These are phyloP conservation scores for Cyclanthera cordifolia DNA, from an alignment of 306 rosid genomes.

Conservation along the genomic window DNA sequence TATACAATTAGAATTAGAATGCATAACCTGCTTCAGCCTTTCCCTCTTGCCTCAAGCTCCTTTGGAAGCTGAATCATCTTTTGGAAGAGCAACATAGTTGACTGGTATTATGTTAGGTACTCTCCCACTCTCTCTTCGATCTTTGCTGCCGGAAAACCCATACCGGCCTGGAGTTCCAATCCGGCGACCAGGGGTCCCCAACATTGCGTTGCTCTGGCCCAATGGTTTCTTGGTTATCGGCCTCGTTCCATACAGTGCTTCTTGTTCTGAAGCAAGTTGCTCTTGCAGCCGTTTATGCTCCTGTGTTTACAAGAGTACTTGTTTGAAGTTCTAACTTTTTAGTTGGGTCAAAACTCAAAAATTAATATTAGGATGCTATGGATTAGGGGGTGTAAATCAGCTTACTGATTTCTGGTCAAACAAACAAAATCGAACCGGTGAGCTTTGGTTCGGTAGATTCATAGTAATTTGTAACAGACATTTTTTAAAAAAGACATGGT, in stretches of 20 bases:
- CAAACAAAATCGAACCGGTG: neutral
- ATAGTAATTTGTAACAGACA: neutral
- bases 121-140: slow-evolving; percentile 57
- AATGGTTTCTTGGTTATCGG: slow-evolving; percentile 63
- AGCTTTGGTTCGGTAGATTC: neutral
- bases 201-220: slow-evolving; percentile 51
- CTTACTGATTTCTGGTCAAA: neutral
- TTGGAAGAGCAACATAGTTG: slow-evolving; percentile 78
- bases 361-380: neutral
- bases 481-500: neutral
- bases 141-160: slow-evolving; percentile 41
- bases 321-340: neutral
- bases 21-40: neutral
- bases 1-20: slow-evolving; percentile 10
- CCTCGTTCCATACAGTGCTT: slow-evolving; percentile 60
- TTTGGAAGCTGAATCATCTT: slow-evolving; percentile 44
- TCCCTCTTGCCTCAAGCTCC: neutral
- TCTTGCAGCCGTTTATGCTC: slow-evolving; percentile 70
- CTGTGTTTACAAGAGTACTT: slow-evolving; percentile 21
- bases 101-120: slow-evolving; percentile 38
- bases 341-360: too few relatives aligned
- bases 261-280: slow-evolving; percentile 57
- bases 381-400: neutral
- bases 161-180: slow-evolving; percentile 34
- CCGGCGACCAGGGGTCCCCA: slow-evolving; percentile 70